Evolutionary conservation across 257 asterid species (phyloP), one percentile per base, ranked within the genome.

Genomic region (Euphrasia confusa): DNA sequence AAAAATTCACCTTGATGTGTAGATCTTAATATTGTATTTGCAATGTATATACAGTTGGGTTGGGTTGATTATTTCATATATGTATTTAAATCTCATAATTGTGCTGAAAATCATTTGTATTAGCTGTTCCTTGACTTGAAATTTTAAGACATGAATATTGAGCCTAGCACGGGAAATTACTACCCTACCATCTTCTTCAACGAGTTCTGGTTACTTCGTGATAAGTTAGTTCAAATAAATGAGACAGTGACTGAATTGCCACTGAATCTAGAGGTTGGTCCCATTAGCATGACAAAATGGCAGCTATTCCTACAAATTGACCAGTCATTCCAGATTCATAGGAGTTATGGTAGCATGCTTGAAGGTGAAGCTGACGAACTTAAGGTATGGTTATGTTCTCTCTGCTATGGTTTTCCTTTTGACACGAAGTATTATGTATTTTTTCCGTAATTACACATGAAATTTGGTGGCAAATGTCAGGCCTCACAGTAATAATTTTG

Each of bases 281-380:
- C 97, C 75, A 86, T 89, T 67, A 89, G 97, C 93, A 89, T 83
- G 97, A 89, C 99, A 26, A 92, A 86, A 74, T 92, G 99, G 99
- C 99, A 92, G 67, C 75, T 92, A 44, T 92, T 80, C 80, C 83
- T 84, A 60, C 99, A 92, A 87, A 87, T 92, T 67, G 99, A 92
- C 72, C 99, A 92, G 68, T 92, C 99, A 14, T 92, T 92, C 79
- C 97, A 92, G 75, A 68, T 92, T 74, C 99, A 92, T 72, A 84
- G 89, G 72, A 90, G 61, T 75, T 92, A 92, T 64, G 99, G 99
- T 63, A 92, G 99, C 84, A 92, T 92, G 99, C 82, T 87, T 10
- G 99, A 92, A 67, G 99, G 99, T 21, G 99, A 92, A 78, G 95
- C 94, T 75, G 99, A 92, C 83, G 94, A 85, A 81, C 97, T 92